phyloP scores from a whole-genome alignment of 75 land plant genomes.

The Larix kaempferi region DNA sequence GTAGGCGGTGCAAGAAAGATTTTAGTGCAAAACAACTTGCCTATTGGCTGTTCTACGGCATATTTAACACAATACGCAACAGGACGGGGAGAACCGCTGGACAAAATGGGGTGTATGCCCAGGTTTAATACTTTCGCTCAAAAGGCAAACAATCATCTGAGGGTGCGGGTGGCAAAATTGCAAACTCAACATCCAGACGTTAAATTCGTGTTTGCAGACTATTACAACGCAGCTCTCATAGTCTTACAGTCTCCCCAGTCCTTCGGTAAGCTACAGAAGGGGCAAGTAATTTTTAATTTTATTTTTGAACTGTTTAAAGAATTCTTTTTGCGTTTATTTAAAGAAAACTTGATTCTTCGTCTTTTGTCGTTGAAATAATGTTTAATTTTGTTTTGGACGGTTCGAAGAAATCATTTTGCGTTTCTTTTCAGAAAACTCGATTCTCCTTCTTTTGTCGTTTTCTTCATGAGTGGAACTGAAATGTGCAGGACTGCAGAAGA shows the following conservation, averaged over 20 bases:
- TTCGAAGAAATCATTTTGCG: too few species aligned
- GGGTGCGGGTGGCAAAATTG: not conserved
- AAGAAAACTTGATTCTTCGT: too few species aligned
- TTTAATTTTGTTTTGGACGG: too few species aligned
- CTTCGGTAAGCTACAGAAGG: not conserved
- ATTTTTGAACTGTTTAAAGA: too few species aligned
- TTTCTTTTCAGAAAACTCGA: too few species aligned
- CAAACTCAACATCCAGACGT: not conserved
- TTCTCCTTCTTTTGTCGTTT: too few species aligned
- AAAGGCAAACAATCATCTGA: not conserved
- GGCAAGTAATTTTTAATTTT: too few species aligned
- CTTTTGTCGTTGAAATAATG: too few species aligned
- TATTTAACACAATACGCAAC: not conserved
- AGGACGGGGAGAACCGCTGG: too few species aligned
- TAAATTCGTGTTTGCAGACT: not conserved
- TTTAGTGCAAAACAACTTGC: not conserved
- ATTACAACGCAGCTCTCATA: not conserved
- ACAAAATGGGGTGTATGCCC: slow-evolving; percentile 1
- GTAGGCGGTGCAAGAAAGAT: not conserved
- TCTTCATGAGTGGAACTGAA: not conserved
- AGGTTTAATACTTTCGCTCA: not conserved
- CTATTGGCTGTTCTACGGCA: slow-evolving; percentile 1
- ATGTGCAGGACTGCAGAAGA: not conserved
- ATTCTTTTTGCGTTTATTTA: too few species aligned
- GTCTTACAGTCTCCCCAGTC: not conserved